Percentiles rank a stretch among this genome's conserved stretches.
These are phyloP conservation scores for Fusarium succisae DNA, from an alignment of 2,329 filamentous ascomycete species.

Conservation along the genomic window DNA sequence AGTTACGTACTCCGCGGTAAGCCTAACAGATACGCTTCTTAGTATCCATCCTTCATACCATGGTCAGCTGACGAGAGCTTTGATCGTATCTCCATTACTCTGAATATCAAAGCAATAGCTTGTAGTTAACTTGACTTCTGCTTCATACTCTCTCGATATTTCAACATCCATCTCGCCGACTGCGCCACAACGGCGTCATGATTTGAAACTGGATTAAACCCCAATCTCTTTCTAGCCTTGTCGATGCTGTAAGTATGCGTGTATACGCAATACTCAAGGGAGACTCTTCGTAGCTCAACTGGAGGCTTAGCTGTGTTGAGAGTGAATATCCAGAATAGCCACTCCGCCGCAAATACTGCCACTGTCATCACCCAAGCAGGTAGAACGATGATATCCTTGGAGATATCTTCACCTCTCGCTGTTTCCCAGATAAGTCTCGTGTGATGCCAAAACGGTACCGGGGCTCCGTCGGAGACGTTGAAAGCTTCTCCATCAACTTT, in stretches of 20 bases:
- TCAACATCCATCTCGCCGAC: constrained; percentile 21
- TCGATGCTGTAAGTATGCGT: constrained; percentile 22
- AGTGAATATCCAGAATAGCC: constrained; percentile 40
- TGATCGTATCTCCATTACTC: accelerated
- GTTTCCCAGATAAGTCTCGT: constrained; percentile 38
- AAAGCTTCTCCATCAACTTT: constrained; percentile 48
- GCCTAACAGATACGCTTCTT: no score
- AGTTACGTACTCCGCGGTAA: not conserved
- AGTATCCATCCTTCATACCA: not conserved
- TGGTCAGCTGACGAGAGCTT: not conserved
- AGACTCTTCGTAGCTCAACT: constrained; percentile 29
- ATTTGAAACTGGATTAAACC: constrained; percentile 11
- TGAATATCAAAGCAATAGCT: accelerated
- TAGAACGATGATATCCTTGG: constrained; percentile 23
- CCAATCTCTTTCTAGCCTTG: constrained; percentile 11
- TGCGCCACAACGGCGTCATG: constrained; percentile 20
- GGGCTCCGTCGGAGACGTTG: constrained; percentile 48
- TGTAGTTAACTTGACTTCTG: not conserved
- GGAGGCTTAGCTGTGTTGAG: constrained; percentile 39
- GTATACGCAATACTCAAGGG: constrained; percentile 33
- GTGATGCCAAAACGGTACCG: constrained; percentile 47
- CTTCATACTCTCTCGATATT: not conserved
- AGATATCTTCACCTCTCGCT: constrained; percentile 14
- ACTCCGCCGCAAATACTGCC: constrained; percentile 23
- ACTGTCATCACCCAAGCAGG: constrained; percentile 41